phyloP scores from a whole-genome alignment of 257 asterid genomes.

The Ajuga chamaepitys region DNA sequence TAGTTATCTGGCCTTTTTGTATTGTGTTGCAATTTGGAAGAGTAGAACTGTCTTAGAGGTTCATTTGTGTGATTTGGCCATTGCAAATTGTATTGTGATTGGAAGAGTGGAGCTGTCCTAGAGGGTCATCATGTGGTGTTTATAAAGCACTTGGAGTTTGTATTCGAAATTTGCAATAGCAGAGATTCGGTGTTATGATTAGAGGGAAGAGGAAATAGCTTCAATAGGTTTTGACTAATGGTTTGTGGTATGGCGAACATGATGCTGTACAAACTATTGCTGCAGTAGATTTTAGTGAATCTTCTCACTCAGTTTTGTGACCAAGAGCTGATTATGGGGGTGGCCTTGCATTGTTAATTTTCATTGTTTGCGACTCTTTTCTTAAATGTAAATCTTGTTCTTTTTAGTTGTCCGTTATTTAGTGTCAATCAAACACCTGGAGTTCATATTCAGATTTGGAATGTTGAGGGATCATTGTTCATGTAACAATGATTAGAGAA shows the following conservation, averaged over 20 bases:
- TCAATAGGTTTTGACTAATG: neutral
- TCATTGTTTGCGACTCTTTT: too few species aligned
- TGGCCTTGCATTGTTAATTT: too few species aligned
- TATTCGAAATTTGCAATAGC: neutral
- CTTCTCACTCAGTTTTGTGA: too few species aligned
- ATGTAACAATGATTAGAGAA: neutral
- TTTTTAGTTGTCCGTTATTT: neutral
- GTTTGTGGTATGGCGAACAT: neutral
- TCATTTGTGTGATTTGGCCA: neutral
- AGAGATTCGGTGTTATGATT: neutral
- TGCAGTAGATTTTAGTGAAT: neutral
- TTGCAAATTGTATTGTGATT: neutral
- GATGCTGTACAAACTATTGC: neutral
- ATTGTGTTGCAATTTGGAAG: conserved; percentile 2
- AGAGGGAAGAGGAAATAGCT: neutral
- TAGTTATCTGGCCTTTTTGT: neutral
- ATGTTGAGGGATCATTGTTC: neutral
- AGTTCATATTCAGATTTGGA: conserved; percentile 1
- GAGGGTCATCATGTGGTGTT: neutral
- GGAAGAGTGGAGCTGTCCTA: neutral
- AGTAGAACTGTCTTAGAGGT: neutral
- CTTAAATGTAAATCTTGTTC: too few species aligned
- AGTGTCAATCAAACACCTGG: neutral
- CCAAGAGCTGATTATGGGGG: too few species aligned
- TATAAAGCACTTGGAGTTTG: conserved; percentile 2